Conservation (phyloP, 78 protist species). For the Dictyostelium intermedium region DNA sequence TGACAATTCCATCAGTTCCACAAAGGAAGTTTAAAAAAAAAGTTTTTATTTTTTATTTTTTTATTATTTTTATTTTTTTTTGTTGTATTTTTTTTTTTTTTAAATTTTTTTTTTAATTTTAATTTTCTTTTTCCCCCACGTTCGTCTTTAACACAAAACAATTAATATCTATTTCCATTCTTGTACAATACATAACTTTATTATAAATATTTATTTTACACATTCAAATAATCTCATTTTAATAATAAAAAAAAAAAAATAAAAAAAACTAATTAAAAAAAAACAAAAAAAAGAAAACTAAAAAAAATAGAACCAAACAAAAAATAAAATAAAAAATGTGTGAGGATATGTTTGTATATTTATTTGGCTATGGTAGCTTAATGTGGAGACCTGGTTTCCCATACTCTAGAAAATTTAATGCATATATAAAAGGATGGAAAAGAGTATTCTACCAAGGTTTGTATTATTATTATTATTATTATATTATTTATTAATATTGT, state of each 20-base stretch:
- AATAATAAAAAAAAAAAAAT: neutral
- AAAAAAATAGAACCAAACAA: neutral
- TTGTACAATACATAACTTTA: too few species aligned
- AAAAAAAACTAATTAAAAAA: neutral
- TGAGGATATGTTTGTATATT: conserved; percentile 62
- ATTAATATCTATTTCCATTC: too few species aligned
- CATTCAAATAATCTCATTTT: too few species aligned
- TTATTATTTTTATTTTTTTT: too few species aligned
- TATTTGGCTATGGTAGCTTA: conserved; percentile 72
- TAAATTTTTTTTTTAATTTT: too few species aligned
- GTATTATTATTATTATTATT: neutral
- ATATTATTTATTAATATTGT: neutral
- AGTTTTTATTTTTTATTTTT: too few species aligned
- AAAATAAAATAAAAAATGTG: conserved; percentile 32
- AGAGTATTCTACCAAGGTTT: conserved; percentile 60
- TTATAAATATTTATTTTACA: too few species aligned
- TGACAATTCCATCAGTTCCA: too few species aligned
- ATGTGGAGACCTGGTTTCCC: conserved; percentile 56
- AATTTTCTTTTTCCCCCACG: too few species aligned
- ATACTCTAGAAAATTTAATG: conserved; percentile 61
- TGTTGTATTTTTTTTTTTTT: too few species aligned
- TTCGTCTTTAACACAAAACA: too few species aligned
- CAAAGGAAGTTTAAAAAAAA: too few species aligned
- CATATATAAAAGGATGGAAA: conserved; percentile 74
- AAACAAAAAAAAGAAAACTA: neutral